A percentile compares a stretch with the other conserved stretches of the same genome.
phyloP scores from a whole-genome alignment of 805 yeast genomes.

The Wickerhamiella bombiphila region DNA sequence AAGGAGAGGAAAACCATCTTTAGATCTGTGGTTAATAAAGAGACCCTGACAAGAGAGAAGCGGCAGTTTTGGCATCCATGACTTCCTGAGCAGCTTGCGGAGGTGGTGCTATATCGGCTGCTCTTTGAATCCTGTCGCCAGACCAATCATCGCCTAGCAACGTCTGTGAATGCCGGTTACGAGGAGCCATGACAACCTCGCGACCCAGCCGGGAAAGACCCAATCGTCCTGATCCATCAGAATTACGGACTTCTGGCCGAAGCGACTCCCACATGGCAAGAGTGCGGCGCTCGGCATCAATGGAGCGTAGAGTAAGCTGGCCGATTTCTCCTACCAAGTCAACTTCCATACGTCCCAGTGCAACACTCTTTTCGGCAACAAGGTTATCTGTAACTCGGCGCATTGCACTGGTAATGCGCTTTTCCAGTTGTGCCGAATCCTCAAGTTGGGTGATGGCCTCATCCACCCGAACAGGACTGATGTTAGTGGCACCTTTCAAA shows the following conservation, averaged over 20 bases:
- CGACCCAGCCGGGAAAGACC: constrained; percentile 76
- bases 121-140: not conserved
- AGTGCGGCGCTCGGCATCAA: constrained; percentile 75
- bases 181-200: constrained; percentile 34
- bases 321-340: constrained; percentile 42
- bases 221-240: constrained; percentile 61
- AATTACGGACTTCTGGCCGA: constrained; percentile 56
- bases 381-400: constrained; percentile 75
- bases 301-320: constrained; percentile 49
- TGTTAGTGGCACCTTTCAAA: constrained; percentile 54
- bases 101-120: constrained; percentile 5
- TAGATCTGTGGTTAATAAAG: constrained; percentile 18
- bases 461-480: constrained; percentile 79
- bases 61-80: constrained; percentile 76
- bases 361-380: constrained; percentile 53
- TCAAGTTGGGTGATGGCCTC: constrained; percentile 75
- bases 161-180: constrained; percentile 32
- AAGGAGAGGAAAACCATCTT: no score
- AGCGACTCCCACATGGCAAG: constrained; percentile 57
- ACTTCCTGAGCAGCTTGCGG: constrained; percentile 21
- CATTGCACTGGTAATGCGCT: constrained; percentile 59
- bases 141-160: constrained; percentile 41
- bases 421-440: constrained; percentile 61
- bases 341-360: constrained; percentile 42
- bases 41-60: constrained; percentile 61